Base-by-base conservation (phyloP, 2,329 filamentous ascomycete species). In the Beauveria medogensis region DNA sequence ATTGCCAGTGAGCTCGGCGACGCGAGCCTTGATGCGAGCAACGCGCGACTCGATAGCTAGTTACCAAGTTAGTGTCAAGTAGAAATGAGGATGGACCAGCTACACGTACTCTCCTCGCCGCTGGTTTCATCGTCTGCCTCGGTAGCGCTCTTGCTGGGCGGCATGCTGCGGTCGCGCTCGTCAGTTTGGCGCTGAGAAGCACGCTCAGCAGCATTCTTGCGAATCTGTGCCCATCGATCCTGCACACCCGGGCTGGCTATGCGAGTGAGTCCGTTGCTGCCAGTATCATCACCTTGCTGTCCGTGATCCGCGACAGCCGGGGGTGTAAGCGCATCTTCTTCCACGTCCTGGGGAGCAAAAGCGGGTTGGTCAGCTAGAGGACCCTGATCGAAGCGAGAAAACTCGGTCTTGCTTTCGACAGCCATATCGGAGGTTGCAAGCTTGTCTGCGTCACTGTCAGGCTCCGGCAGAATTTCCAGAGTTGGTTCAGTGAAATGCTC, bases 11-110 rank as follows among this genome's bases (percentile, higher is more conserved):
- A 99, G 77, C 73, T 97, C 92, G 57, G 94, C 94, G 62, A 99
- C 94, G 64, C 94, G 88, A 63, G 94, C 94, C 78, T 97, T 97
- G 82, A 99, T 99, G 65, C 94, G 90, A 54, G 94, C 94, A 63
- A 97, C 94, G 66, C 94, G 90, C 54, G 92, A 92, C 75, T 99
- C 94, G 69, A 97, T 97, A 41, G 92, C 91, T 95, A 67, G n/a
- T 59, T 14, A 47, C 8, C 12, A 48, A 55, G 71, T 71, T 71
- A 72, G 68, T 56, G 26, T 30, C 10, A 5, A 26, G 9, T 9
- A 28, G 20, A 1, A 37, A 12, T 57, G 34, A 24, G 22, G 7
- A 40, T 14, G 20, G 18, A 16, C 9, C 8, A 6, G n/a, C 20
- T 12, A 28, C 50, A 65, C 73, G 71, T 67, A 74, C 73, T 74